A percentile compares a stretch with the other conserved stretches of the same genome.
phyloP scores from a whole-genome alignment of 1,284 basidiomycete genomes.

The Rhodotorula sp. region DNA sequence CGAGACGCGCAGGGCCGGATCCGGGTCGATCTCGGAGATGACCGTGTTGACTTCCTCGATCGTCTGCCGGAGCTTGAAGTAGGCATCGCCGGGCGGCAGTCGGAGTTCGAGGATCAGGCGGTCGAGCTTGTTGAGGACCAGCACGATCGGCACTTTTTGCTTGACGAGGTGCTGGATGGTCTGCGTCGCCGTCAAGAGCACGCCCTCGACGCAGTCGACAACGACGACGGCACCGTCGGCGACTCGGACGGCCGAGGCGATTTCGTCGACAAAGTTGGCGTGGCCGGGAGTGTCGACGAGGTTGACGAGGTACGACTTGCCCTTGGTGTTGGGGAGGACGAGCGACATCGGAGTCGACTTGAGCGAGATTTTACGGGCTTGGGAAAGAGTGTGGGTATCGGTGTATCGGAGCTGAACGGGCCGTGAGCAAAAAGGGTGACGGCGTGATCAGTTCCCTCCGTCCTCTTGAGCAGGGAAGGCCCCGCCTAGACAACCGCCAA shows the following conservation, averaged over 20 bases:
- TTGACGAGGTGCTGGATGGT: conserved; percentile 38
- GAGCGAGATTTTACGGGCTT: conserved; percentile 86
- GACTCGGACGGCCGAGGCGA: conserved; percentile 78
- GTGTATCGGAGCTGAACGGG: conserved; percentile 75
- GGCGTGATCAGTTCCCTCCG: neutral
- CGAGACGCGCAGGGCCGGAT: conserved; percentile 80
- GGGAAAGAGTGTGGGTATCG: conserved; percentile 86
- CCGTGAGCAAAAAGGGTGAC: neutral
- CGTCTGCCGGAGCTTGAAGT: conserved; percentile 98
- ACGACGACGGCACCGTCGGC: conserved; percentile 93
- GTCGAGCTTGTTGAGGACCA: conserved; percentile 98
- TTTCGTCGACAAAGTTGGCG: conserved; percentile 96
- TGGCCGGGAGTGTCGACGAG: conserved; percentile 97
- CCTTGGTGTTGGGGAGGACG: conserved; percentile 76
- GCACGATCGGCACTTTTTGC: conserved; percentile 42
- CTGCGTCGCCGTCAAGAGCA: conserved; percentile 49
- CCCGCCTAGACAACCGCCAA: neutral
- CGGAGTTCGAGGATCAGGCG: conserved; percentile 93
- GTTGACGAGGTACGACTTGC: conserved; percentile 92
- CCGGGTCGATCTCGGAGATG: conserved; percentile 82
- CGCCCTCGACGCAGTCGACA: conserved; percentile 93
- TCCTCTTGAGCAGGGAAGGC: neutral
- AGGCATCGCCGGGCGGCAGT: conserved; percentile 92
- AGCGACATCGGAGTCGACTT: conserved; percentile 97
- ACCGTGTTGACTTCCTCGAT: conserved; percentile 97